Evolutionary conservation across 2,329 filamentous ascomycete species (phyloP).

Genomic region (Claviceps citrina): DNA sequence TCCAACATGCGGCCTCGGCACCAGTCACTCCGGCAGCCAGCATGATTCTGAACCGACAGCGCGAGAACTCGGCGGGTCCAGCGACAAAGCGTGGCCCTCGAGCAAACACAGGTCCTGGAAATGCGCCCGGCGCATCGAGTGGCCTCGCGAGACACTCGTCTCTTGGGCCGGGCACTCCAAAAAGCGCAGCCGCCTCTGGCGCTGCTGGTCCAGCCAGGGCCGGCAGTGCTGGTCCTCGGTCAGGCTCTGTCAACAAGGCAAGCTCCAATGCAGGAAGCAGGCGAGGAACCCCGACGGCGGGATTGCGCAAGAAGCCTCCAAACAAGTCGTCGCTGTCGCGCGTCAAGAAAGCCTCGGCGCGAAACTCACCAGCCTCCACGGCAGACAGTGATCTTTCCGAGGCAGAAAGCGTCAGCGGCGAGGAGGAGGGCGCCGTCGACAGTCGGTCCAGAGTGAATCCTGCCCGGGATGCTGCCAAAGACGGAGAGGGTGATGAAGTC

Average conservation of each 20-base stretch:
- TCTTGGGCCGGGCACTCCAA: constrained; percentile 46
- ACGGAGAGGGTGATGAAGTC: constrained; percentile 34
- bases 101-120: constrained; percentile 31
- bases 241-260: constrained; percentile 34
- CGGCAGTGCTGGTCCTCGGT: constrained; percentile 45
- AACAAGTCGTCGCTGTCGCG: constrained; percentile 48
- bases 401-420: constrained; percentile 39
- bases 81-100: constrained; percentile 38
- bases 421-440: constrained; percentile 31
- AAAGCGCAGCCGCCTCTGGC: constrained; percentile 19
- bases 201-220: constrained; percentile 25
- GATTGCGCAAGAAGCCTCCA: constrained; percentile 32
- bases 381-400: constrained; percentile 52
- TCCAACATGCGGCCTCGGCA: constrained; percentile 35
- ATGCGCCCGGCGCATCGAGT: constrained; percentile 36
- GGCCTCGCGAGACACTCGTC: constrained; percentile 47
- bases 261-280: constrained; percentile 24
- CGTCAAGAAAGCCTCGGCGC: constrained; percentile 40
- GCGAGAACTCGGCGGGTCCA: constrained; percentile 45
- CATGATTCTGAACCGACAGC: constrained; percentile 43
- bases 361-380: constrained; percentile 47
- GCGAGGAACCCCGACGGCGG: constrained; percentile 31
- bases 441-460: constrained; percentile 19
- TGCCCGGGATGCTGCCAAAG: constrained; percentile 19
- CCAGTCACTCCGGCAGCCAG: constrained; percentile 45